Evolutionary conservation across 1,284 basidiomycete species (phyloP), one percentile per base, ranked within the genome.

Genomic region (Leccinum insigne): DNA sequence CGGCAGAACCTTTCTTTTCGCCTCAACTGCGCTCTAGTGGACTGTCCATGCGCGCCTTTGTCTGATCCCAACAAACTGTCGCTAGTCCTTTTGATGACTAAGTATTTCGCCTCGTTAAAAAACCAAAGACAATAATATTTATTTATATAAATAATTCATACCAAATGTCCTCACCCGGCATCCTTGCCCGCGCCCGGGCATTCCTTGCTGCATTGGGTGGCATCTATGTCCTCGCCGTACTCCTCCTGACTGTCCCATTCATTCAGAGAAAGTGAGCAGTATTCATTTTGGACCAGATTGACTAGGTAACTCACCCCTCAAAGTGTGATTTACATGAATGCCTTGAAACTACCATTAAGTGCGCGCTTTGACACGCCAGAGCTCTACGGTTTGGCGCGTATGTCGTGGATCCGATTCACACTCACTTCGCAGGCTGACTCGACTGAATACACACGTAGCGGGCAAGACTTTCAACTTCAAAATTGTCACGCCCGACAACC

Each of bases 351-450:
- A 57, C 95, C 95, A 0, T 79, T 87, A 66, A 85, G 83, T 92
- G 80, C 32, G 1, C 80, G 88, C 38, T 94, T 86, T 69, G 81
- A 87, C 64, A 73, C 79, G 13, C 94, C 94, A 1, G 90, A 94
- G 74, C 83, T 80, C 68, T 93, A 94, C 76, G 92, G 94, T 2
- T 82, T 96, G 64, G 89, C 94, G 23, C 93, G 94, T 95, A 75
- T 74, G 91, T 85, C 9, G 16, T 44, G 10, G 8, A 16, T 21
- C 18, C 0, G 32, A 35, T 29, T 44, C 9, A 38, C 35, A 26
- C 35, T 38, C 21, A 2, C 29, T 18, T 32, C 32, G n/a, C 16
- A 64, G 13, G 56, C 61, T 73, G 42, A 64, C 47, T 18, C 32
- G 42, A 23, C 49, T 52, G 0, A 18, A 14, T 13, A 6, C 21